These are phyloP conservation scores for Periconia sp. DNA, from an alignment of 2,329 filamentous ascomycete species.

Conservation along the genomic window DNA sequence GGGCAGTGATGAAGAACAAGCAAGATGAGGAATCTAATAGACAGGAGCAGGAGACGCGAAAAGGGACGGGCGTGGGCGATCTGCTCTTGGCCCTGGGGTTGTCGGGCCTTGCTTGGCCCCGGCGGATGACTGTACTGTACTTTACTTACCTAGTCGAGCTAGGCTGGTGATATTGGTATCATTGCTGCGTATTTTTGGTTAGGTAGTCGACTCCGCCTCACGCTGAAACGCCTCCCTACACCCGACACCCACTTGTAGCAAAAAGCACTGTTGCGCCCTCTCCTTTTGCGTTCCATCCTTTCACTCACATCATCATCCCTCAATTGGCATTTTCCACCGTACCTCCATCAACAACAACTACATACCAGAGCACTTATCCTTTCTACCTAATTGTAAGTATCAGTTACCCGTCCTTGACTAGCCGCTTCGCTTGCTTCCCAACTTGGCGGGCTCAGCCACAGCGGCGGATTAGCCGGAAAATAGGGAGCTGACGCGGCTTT, in stretches of 20 bases:
- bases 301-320: not conserved
- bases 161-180: not conserved
- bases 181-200: not conserved
- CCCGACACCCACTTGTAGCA: conserved; percentile 24
- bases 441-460: conserved; percentile 29
- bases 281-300: not conserved
- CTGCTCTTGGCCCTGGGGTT: not conserved
- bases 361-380: not conserved
- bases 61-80: not conserved
- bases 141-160: not conserved
- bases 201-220: not conserved
- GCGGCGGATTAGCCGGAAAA: conserved; percentile 31
- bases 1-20: too few relatives aligned
- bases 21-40: not conserved
- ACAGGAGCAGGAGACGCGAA: not conserved
- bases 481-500: conserved; percentile 40
- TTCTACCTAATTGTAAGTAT: not conserved
- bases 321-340: not conserved
- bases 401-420: not conserved
- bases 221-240: conserved; percentile 26
- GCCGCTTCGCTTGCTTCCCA: not conserved
- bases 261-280: conserved; percentile 22
- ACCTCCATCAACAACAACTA: not conserved
- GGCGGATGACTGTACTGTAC: not conserved
- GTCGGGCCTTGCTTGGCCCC: not conserved